A percentile compares a stretch with the other conserved stretches of the same genome.
These are phyloP conservation scores for Hevea brasiliensis DNA, from an alignment of 345 rosid genomes.

Conservation along the genomic window DNA sequence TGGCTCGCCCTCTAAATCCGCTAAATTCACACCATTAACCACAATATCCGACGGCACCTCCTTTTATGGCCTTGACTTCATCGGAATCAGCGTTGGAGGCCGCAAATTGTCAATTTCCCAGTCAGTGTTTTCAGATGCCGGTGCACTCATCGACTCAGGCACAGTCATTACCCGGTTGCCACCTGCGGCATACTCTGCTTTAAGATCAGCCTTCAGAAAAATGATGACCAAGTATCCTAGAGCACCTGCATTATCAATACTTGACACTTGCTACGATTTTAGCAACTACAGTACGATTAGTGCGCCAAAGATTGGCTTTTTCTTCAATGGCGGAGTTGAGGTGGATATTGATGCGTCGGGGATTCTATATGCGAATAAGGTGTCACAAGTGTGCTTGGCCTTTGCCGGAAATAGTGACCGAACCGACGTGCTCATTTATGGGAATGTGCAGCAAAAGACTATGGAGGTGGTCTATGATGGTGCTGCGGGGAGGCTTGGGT, in stretches of 20 bases:
- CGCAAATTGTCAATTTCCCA: constrained; percentile 42
- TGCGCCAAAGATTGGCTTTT: constrained; percentile 52
- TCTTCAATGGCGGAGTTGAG: constrained; percentile 43
- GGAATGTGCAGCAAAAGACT: constrained; percentile 73
- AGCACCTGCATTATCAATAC: constrained; percentile 50
- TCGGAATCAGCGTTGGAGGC: constrained; percentile 58
- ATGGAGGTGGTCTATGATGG: constrained; percentile 72
- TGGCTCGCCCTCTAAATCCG: constrained; percentile 29
- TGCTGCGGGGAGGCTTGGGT: constrained; percentile 56
- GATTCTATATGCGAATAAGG: constrained; percentile 33
- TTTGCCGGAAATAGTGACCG: constrained; percentile 70
- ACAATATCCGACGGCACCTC: constrained; percentile 34
- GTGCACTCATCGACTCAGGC: constrained; percentile 83
- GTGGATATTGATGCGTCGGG: constrained; percentile 50
- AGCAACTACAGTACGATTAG: constrained; percentile 27
- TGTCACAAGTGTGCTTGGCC: constrained; percentile 72
- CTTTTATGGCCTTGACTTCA: constrained; percentile 63
- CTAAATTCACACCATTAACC: constrained; percentile 58
- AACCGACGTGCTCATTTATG: too few relatives aligned
- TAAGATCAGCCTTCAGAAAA: constrained; percentile 45
- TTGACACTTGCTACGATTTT: constrained; percentile 82
- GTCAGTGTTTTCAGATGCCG: constrained; percentile 46
- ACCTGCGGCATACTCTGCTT: constrained; percentile 53
- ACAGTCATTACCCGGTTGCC: constrained; percentile 83
- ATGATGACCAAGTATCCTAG: constrained; percentile 57